Evolutionary conservation across 2,329 filamentous ascomycete genomes (phyloP), one percentile per base, ranked within the genome.

Genomic region (Aspergillus thermomutatus): DNA sequence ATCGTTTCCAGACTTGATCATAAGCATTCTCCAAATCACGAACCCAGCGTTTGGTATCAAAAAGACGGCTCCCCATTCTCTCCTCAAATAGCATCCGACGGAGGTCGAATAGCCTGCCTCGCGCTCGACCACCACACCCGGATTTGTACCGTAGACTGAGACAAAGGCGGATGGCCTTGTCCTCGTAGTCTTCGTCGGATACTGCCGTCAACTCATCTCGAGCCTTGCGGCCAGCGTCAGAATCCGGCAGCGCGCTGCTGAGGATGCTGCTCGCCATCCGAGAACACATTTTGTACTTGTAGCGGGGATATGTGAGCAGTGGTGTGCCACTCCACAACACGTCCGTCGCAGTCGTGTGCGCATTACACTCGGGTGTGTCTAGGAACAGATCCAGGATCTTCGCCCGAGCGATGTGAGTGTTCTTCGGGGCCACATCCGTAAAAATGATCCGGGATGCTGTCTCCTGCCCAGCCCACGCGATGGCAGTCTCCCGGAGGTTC

Each of bases 231-330:
- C 93, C 92, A n/a, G 86, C 84, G 1, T 79, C 75, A 0, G 79
- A 82, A 63, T 86, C 88, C 0, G 94, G 94, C 3, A 99, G 77
- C 0, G 94, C 94, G 17, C 94, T 94, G 62, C 87, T 90, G 28
- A 99, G 81, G 55, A 99, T 97, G 10, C 91, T 96, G 6, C 94
- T 92, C 6, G 93, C 94, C 89, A 99, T 99, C 53, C 94, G 89
- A 46, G 91, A 96, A 75, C 94, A 99, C 94, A 99, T 99, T 76
- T 99, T 99, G 77, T 97, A 97, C 51, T 89, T 85, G 73, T 97
- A 97, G 37, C 94, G 85, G 10, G 94, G 92, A 28, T 94, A 81
- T 0, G 94, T 99, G 27, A 99, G 80, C 23, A 99, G 79, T 4
- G 94, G 94, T 0, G 94, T 97, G 65, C 92, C 95, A 52, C 90